Evolutionary conservation across 2,329 filamentous ascomycete species (phyloP), one percentile per base, ranked within the genome.

Genomic region (Dendrostoma leiphaemia): DNA sequence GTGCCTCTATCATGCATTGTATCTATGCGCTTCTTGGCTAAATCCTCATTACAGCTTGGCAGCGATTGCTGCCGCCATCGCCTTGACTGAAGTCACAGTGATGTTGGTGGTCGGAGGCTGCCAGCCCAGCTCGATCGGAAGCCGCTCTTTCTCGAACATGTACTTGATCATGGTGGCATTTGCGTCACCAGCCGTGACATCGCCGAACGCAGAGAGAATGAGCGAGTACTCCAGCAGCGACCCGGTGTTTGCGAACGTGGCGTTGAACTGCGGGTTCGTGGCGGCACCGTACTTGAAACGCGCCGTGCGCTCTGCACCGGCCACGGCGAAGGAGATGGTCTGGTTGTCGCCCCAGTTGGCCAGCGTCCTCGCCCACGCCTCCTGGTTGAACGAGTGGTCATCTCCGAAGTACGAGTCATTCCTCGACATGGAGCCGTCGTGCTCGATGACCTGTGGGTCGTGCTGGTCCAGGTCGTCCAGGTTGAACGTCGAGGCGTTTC

Each of bases 61-160:
- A n/a, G n/a, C n/a, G n/a, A n/a, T n/a, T n/a, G n/a, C n/a, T n/a
- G 24, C 43, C 17, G 60, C 59, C 8, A 53, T 57, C 2, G 21
- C 21, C 7, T 31, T 40, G 19, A 56, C 58, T 6, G 54, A 56
- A 17, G 28, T 57, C 17, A 37, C 37, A 13, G 50, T 41, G 24
- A 47, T 44, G 4, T 51, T 48, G 6, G 41, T 35, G 6, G 48
- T 28, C 10, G 53, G 58, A 7, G 64, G 62, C 13, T 65, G 65
- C 31, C 65, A 68, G 6, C 66, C 60, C 31, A 53, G 51, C 35
- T 53, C 51, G 2, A 48, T 48, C 3, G 51, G 51, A 17, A 53
- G 32, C 17, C 51, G 47, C 3, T 53, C 51, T 1, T 53, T 53
- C 34, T 53, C 51, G 19, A 53, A 40, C 24, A 53, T n/a, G 28